A percentile compares a stretch with the other conserved stretches of the same genome.
Conservation (phyloP, 2,329 filamentous ascomycete species). For the Colletotrichum gigasporum region DNA sequence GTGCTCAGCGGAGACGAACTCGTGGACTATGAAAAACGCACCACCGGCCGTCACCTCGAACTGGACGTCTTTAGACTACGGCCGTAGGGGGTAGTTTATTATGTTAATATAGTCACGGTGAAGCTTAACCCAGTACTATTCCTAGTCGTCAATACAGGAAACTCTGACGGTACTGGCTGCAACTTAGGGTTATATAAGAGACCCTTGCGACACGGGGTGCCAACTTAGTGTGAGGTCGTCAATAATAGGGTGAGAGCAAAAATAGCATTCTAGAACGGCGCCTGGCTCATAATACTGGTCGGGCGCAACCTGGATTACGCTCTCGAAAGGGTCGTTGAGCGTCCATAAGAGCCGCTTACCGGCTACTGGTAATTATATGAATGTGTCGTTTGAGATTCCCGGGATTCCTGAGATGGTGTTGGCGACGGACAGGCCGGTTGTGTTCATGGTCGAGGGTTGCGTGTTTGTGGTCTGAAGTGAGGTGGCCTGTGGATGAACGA, state of each 20-base stretch:
- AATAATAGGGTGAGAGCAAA: background rate
- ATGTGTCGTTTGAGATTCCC: background rate
- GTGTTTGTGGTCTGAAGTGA: background rate
- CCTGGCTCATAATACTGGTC: constrained; percentile 13
- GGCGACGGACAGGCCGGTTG: background rate
- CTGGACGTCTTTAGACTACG: constrained; percentile 4
- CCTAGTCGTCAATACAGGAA: background rate
- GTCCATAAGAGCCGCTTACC: background rate
- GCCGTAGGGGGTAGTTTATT: background rate
- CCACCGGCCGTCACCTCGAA: constrained; percentile 24
- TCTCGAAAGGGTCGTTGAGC: constrained; percentile 21
- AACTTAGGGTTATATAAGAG: constrained; percentile 13
- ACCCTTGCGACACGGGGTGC: constrained; percentile 31
- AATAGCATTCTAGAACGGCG: constrained; percentile 24
- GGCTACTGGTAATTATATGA: background rate
- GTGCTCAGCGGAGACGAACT: constrained; percentile 35
- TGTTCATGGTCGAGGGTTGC: background rate
- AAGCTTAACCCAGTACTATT: background rate
- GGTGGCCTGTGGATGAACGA: too few relatives aligned
- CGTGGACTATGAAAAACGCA: constrained; percentile 35
- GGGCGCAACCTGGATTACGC: constrained; percentile 22
- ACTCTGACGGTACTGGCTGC: constrained; percentile 6
- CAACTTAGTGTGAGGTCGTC: background rate
- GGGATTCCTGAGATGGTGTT: background rate
- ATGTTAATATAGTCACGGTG: background rate